phyloP scores from a whole-genome alignment of 257 asterid species.

The Nemophila menziesii region DNA sequence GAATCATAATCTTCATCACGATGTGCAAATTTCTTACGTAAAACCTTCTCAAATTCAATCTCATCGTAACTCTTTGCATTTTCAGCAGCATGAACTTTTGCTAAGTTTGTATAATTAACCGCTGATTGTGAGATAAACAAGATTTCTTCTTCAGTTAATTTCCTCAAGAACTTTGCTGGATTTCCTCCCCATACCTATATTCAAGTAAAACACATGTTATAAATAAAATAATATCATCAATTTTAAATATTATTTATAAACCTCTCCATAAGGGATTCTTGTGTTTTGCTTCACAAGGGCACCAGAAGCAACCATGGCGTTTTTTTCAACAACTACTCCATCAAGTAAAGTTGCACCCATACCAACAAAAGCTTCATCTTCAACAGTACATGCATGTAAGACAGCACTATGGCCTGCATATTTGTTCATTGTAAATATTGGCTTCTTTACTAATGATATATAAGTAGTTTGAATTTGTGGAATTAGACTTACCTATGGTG shows the following conservation, averaged over 20 bases:
- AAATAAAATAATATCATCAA: neutral
- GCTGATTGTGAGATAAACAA: constrained; percentile 84
- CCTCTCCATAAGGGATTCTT: constrained; percentile 86
- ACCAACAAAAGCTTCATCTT: constrained; percentile 88
- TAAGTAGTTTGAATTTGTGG: constrained; percentile 6
- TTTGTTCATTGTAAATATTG: neutral
- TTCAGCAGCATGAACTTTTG: constrained; percentile 80
- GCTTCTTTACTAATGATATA: too few relatives aligned
- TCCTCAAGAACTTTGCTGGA: constrained; percentile 91
- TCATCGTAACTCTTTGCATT: constrained; percentile 65
- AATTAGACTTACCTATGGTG: constrained; percentile 88
- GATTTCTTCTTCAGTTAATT: constrained; percentile 78
- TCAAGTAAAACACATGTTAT: neutral
- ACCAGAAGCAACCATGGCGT: constrained; percentile 99
- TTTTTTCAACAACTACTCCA: constrained; percentile 83
- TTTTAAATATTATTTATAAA: too few relatives aligned
- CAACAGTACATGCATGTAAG: constrained; percentile 89
- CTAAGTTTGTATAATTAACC: constrained; percentile 56
- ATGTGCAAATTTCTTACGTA: constrained; percentile 46
- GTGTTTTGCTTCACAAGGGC: constrained; percentile 95
- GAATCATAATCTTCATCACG: constrained; percentile 31
- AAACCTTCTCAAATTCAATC: constrained; percentile 74
- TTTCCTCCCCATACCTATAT: constrained; percentile 94
- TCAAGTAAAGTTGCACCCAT: constrained; percentile 96
- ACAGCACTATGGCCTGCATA: constrained; percentile 82